Evolutionary conservation across 257 asterid species (phyloP).

Genomic region (Thymus mandschuricus): DNA sequence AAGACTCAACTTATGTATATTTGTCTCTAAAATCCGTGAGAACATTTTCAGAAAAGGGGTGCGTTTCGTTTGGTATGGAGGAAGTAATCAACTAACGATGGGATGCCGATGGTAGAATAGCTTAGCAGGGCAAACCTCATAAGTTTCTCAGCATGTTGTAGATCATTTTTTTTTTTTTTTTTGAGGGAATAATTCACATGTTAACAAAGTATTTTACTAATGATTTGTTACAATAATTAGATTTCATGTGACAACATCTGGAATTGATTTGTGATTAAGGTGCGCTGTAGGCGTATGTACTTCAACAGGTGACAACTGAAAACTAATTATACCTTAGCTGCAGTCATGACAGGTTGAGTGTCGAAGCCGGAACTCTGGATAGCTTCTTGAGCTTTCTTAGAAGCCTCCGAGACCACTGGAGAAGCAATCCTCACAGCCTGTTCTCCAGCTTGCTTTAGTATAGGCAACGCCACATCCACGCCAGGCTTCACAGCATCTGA

Average conservation of each 20-base stretch:
- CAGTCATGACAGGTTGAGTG: conserved; percentile 69
- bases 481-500: conserved; percentile 77
- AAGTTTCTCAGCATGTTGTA: not conserved
- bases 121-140: not conserved
- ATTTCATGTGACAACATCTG: not conserved
- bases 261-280: not conserved
- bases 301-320: not conserved
- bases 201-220: not conserved
- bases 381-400: conserved; percentile 93
- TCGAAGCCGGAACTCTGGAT: conserved; percentile 85
- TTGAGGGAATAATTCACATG: not conserved
- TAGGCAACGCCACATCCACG: conserved; percentile 66
- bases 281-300: not conserved
- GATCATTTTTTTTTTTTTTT: too few species aligned
- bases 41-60: too few species aligned
- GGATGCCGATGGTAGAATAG: not conserved
- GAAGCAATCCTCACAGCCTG: conserved; percentile 76
- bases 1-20: not conserved
- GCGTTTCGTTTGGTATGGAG: too few species aligned
- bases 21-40: too few species aligned
- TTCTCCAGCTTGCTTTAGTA: conserved; percentile 75
- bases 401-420: conserved; percentile 79
- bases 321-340: conserved; percentile 60
- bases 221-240: not conserved
- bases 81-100: not conserved